Conservation (phyloP, 2,329 filamentous ascomycete species). For the Hymenoscyphus albidus region DNA sequence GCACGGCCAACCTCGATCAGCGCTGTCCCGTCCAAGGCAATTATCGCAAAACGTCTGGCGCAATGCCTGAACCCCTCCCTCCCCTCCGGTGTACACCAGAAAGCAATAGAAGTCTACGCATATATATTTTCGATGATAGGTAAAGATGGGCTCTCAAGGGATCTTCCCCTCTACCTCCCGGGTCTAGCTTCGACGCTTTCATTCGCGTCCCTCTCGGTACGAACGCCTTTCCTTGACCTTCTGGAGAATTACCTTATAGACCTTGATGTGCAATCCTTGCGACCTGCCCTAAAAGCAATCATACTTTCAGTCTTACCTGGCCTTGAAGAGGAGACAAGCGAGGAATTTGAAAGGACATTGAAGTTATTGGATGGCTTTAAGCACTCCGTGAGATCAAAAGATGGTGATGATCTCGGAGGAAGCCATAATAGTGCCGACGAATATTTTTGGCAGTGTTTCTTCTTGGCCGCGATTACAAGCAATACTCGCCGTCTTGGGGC, state of each 20-base stretch:
- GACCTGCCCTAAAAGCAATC: slow-evolving; percentile 86
- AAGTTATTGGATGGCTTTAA: slow-evolving; percentile 76
- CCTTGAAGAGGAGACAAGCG: slow-evolving; percentile 91
- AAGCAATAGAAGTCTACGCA: slow-evolving; percentile 88
- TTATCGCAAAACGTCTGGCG: slow-evolving; percentile 84
- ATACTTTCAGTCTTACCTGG: slow-evolving; percentile 87
- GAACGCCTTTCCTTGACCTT: slow-evolving; percentile 78
- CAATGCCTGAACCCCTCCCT: slow-evolving; percentile 93
- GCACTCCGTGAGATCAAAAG: slow-evolving; percentile 54
- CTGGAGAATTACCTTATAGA: slow-evolving; percentile 76
- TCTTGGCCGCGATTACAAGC: slow-evolving; percentile 88
- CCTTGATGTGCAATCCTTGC: slow-evolving; percentile 65
- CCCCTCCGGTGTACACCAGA: slow-evolving; percentile 96
- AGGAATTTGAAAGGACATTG: slow-evolving; percentile 90
- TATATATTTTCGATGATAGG: slow-evolving; percentile 87
- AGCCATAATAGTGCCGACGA: slow-evolving; percentile 64
- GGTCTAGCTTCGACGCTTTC: slow-evolving; percentile 85
- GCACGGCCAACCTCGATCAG: slow-evolving; percentile 69
- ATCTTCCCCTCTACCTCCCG: slow-evolving; percentile 84
- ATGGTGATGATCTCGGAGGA: slow-evolving; percentile 47
- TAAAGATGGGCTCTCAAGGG: slow-evolving; percentile 71
- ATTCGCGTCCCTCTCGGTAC: slow-evolving; percentile 89
- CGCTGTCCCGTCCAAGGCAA: slow-evolving; percentile 74
- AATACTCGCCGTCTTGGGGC: slow-evolving; percentile 80
- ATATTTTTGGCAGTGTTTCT: slow-evolving; percentile 98